These are phyloP conservation scores for Pistacia atlantica DNA, from an alignment of 345 rosid species.

Conservation along the genomic window DNA sequence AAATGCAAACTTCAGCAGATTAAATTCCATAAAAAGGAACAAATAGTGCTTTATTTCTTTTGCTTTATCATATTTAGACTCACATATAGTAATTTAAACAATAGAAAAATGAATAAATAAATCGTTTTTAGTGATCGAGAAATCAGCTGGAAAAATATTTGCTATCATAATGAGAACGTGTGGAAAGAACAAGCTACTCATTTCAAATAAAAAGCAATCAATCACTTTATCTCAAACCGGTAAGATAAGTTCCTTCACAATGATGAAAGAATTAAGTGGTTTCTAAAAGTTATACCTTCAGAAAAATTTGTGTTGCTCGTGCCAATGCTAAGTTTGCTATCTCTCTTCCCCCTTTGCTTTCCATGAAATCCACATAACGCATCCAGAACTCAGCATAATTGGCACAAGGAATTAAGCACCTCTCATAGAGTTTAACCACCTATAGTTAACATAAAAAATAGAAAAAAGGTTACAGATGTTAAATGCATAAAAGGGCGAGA, in stretches of 20 bases:
- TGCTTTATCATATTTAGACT: no score
- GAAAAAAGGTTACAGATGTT: conserved; percentile 11
- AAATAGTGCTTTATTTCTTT: no score
- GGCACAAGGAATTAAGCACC: conserved; percentile 91
- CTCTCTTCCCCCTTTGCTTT: conserved; percentile 91
- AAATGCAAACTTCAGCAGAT: background rate
- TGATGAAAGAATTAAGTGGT: background rate
- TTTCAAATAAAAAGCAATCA: background rate
- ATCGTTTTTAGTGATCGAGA: background rate
- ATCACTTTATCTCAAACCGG: background rate
- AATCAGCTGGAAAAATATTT: no score
- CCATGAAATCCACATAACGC: conserved; percentile 84
- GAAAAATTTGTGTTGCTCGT: conserved; percentile 65
- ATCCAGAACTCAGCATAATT: conserved; percentile 87
- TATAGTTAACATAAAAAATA: conserved; percentile 22
- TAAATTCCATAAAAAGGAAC: background rate
- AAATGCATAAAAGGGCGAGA: background rate
- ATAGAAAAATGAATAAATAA: background rate
- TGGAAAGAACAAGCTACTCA: background rate
- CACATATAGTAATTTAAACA: no score
- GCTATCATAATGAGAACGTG: background rate
- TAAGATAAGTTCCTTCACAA: background rate
- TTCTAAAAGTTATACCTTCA: conserved; percentile 57
- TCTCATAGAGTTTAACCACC: conserved; percentile 87
- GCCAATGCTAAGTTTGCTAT: conserved; percentile 76